A percentile compares a stretch with the other conserved stretches of the same genome.
phyloP scores from a whole-genome alignment of 2,329 filamentous ascomycete species.

The Fusarium clavum region DNA sequence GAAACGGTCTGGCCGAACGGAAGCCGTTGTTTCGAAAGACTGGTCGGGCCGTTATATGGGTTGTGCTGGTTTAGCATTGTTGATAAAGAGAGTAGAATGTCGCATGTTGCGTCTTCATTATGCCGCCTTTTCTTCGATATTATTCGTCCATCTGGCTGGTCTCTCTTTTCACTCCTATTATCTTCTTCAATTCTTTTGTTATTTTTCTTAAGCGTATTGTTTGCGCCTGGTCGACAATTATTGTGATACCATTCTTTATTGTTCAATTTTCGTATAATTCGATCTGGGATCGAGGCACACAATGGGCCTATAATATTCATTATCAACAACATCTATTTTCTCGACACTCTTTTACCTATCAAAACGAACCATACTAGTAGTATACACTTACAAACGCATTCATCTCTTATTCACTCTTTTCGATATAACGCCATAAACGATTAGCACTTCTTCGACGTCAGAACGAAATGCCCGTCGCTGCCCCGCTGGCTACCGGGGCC shows the following conservation, averaged over 20 bases:
- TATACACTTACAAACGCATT: neutral
- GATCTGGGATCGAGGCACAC: slow-evolving; percentile 12
- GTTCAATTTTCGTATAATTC: neutral
- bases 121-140: neutral
- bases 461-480: neutral
- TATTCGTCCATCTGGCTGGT: neutral
- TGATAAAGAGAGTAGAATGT: slow-evolving; percentile 3
- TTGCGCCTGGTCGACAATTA: neutral
- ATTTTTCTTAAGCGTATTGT: neutral
- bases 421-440: neutral
- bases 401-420: neutral
- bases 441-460: neutral
- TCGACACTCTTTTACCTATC: neutral
- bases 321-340: neutral
- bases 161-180: neutral
- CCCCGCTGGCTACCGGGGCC: neutral
- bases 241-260: neutral
- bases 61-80: slow-evolving; percentile 15
- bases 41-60: slow-evolving; percentile 6
- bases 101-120: neutral
- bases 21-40: slow-evolving; percentile 14
- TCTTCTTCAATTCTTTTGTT: neutral
- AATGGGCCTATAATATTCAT: neutral
- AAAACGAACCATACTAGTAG: neutral
- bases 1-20: slow-evolving; percentile 7